Base-by-base conservation (phyloP, 176 grass and related monocot species). In the Aechmea fasciata region DNA sequence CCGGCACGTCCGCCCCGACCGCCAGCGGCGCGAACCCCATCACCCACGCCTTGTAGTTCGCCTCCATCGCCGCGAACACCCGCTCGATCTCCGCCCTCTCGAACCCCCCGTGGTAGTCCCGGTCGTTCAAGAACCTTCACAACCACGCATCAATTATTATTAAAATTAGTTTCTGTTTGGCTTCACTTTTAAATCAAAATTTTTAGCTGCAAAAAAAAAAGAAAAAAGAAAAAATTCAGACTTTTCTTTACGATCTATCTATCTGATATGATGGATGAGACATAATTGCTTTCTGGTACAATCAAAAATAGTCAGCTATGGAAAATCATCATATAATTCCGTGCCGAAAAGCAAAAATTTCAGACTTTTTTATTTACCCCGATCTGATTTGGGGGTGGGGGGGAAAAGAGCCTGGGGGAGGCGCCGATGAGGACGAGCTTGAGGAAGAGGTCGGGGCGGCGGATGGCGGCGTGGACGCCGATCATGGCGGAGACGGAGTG, bases 401-500 rank as follows among this genome's bases (percentile, higher is more conserved):
- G 25, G 25, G 25, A 26, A 26, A 26, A 0, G 15, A 69, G 91
- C 93, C 94, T 87, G 2, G 94, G 94, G 2, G 89, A 92, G 24
- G 84, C 84, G 65, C 94, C 94, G 79, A 97, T 77, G 71, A 97
- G 86, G 74, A 97, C 11, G 53, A 97, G 94, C 74, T 90, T 97
- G 66, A 83, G 61, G 84, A 97, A 97, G 68, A 90, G 80, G 6
- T 97, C 89, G 3, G 94, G 89, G 28, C 89, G 89, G 24, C 87
- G 84, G 82, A 97, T 97, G 47, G 89, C 73, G 0, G 82, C 94
- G 72, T 92, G 80, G 75, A 97, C 92, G 64, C 94, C 94, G 71
- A 97, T 92, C 94, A 97, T 97, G 82, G 84, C 89, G 54, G 94
- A 97, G 13, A 97, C 89, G 15, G 94, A 97, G 80, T 97, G 94